Base-by-base conservation (phyloP, 1,284 basidiomycete genomes). In the Cutaneotrichosporon sp. region DNA sequence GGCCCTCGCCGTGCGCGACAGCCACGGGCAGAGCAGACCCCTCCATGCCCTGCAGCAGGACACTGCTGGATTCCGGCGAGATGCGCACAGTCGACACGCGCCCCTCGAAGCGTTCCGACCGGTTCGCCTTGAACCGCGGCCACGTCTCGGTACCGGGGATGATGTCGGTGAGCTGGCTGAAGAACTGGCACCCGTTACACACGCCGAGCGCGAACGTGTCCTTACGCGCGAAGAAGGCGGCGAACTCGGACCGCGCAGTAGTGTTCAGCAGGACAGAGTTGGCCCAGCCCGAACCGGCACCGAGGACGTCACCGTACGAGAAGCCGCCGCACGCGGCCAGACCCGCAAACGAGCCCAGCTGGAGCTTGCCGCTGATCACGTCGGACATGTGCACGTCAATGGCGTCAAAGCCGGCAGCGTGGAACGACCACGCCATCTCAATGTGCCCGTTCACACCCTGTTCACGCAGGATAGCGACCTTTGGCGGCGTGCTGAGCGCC, bases 311-410 rank as follows among this genome's bases (percentile, higher is more conserved):
- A 49, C 94, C 96, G 69, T 97, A 99, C 12, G 93, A 97, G 80
- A 99, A 99, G 7, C 94, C 94, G 54, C 94, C 94, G 67, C 93
- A 97, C 1, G 94, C 94, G 2, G 89, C 94, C 50, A 98, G 72
- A 52, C 96, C 96, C 35, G 83, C 81, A 80, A 97, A 97, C 44
- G 76, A 74, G 7, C 73, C 58, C 18, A 99, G 80, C 39, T 79
- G 80, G 44, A 85, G 76, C 13, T 70, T 69, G 44, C 90, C 89
- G 34, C 79, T 79, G 64, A 98, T 84, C 69, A 99, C 84, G 72
- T 99, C 94, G 17, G 90, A 89, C 94, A 97, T 98, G 77, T 98
- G 94, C 4, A 98, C 89, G 69, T 99, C 96, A 54, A 97, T 78
- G 4, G 92, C 86, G 58, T 89, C 85, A 72, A 98, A 98, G 8